A percentile compares a stretch with the other conserved stretches of the same genome.
Evolutionary conservation across 2,329 filamentous ascomycete genomes (phyloP).

Genomic region (Leptographium radiaticola): DNA sequence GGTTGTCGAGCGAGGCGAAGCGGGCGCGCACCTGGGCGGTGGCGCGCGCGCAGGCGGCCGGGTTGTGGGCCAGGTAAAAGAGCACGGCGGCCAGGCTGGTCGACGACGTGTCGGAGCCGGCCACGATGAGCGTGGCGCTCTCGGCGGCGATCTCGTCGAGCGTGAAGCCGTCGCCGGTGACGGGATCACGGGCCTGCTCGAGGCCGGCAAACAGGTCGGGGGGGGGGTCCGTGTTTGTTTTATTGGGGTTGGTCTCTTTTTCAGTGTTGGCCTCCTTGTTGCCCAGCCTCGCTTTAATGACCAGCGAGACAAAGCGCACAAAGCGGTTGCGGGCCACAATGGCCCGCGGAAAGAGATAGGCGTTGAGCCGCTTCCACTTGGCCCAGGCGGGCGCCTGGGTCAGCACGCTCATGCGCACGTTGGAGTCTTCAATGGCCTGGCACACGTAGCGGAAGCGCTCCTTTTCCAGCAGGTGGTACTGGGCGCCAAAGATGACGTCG

Average conservation of each 20-base stretch:
- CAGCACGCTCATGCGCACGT: background rate
- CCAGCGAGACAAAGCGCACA: background rate
- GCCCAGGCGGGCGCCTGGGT: background rate
- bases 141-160: background rate
- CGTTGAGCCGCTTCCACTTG: background rate
- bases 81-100: too few relatives aligned
- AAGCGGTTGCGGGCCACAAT: background rate
- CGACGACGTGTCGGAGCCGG: background rate
- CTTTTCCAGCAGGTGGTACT: background rate
- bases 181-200: background rate
- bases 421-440: background rate
- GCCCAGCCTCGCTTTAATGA: background rate
- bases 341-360: background rate
- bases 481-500: background rate
- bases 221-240: too few relatives aligned
- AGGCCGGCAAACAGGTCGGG: background rate
- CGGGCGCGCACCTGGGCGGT: too few relatives aligned
- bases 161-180: background rate
- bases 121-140: background rate
- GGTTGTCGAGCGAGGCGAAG: too few relatives aligned
- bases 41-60: too few relatives aligned
- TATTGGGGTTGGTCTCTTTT: too few relatives aligned
- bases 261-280: too few relatives aligned
- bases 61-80: too few relatives aligned
- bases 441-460: background rate